Evolutionary conservation across 345 rosid species (phyloP), one percentile per base, ranked within the genome.

Genomic region (Corchorus capsularis): DNA sequence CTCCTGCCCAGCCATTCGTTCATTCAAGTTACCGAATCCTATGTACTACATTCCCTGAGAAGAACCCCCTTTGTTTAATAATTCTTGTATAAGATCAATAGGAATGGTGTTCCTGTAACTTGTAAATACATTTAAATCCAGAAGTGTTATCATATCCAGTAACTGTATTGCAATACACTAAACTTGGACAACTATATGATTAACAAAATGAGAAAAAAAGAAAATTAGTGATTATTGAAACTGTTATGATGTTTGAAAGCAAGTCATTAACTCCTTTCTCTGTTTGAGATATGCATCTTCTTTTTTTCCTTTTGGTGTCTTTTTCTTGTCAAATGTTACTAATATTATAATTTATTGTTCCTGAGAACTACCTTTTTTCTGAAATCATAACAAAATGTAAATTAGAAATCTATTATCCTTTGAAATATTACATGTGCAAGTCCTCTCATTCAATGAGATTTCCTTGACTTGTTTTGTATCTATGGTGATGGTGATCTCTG

Each of bases 21-120:
- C 98, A 3, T 96, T 93, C 85, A 93, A 96, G 86, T 85, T 92
- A 65, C 93, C 98, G 0, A 95, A 96, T 82, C 97, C 97, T 16
- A 90, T 96, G 94, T 93, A 95, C 77, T 88, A 85, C 66, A 93
- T 91, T 64, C 88, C 92, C 57, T 90, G 76, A 82, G n/a, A 34
- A 46, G 5, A 39, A 6, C 1, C 1, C 37, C 41, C 20, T 22
- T 22, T 27, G 43, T 34, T 19, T 76, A 72, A 14, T 64, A 73
- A 73, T 59, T 37, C 7, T 75, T n/a, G 17, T 16, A 34, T 50
- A n/a, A 20, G 65, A 27, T 55, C 43, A 0, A 32, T 53, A 54
- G 56, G 63, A 71, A 72, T 57, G 43, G 15, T 46, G 52, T 56
- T 32, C 35, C 45, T 72, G 65, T 60, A 41, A 69, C 43, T 19